Evolutionary conservation across 768 basidiomycete genomes (phyloP).

Genomic region (Crassisporium funariophilum): DNA sequence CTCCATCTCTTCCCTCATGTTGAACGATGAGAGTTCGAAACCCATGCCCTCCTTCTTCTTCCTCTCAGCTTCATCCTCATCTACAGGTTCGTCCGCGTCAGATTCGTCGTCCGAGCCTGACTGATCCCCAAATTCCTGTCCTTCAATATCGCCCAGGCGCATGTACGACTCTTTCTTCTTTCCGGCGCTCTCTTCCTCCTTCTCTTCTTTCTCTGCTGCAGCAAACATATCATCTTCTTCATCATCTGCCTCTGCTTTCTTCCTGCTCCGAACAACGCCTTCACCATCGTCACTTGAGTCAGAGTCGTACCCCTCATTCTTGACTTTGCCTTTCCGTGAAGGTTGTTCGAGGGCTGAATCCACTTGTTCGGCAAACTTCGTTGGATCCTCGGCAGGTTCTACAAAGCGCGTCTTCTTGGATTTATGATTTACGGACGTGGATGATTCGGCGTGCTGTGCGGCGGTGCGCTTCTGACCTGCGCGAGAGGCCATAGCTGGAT

Average conservation of each 20-base stretch:
- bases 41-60: constrained; percentile 89
- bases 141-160: constrained; percentile 93
- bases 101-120: constrained; percentile 40
- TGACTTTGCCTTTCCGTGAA: constrained; percentile 72
- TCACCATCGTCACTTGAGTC: constrained; percentile 95
- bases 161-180: constrained; percentile 75
- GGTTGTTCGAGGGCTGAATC: constrained; percentile 73
- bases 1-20: constrained; percentile 99
- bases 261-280: constrained; percentile 85
- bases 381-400: constrained; percentile 74
- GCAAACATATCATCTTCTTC: constrained; percentile 86
- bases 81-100: constrained; percentile 55
- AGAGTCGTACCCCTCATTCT: constrained; percentile 87
- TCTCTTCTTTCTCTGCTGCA: constrained; percentile 58
- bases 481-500: constrained; percentile 30
- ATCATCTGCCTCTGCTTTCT: constrained; percentile 57
- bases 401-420: constrained; percentile 79
- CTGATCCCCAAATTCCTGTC: constrained; percentile 80
- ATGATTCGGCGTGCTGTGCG: constrained; percentile 29
- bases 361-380: constrained; percentile 77
- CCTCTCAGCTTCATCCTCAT: constrained; percentile 80
- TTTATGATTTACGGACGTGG: constrained; percentile 30
- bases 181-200: constrained; percentile 37
- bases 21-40: constrained; percentile 91
- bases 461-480: constrained; percentile 40